phyloP scores from a whole-genome alignment of 495 filamentous ascomycete species.

The Aspergillus kassunensis region DNA sequence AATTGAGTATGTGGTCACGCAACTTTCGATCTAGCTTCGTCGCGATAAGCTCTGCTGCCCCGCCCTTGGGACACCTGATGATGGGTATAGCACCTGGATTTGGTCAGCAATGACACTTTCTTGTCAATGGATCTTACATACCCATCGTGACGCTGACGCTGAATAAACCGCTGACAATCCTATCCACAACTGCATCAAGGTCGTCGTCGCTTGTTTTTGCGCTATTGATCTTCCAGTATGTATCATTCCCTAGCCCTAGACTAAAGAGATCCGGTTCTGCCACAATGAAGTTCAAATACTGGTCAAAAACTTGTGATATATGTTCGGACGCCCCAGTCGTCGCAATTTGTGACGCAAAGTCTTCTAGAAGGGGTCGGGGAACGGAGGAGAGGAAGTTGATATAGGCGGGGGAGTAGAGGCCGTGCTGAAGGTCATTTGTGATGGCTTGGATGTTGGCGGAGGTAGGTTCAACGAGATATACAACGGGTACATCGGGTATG shows the following conservation, averaged over 20 bases:
- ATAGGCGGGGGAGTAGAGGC: conserved; percentile 89
- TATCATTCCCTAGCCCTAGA: conserved; percentile 80
- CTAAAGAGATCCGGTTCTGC: conserved; percentile 95
- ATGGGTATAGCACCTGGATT: conserved; percentile 77
- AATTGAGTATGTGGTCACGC: conserved; percentile 93
- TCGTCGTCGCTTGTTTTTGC: conserved; percentile 85
- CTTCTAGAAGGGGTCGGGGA: conserved; percentile 86
- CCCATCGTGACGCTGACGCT: conserved; percentile 97
- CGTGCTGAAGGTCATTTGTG: conserved; percentile 79
- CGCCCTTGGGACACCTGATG: conserved; percentile 85
- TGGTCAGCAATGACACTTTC: conserved; percentile 1
- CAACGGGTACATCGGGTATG: conserved; percentile 93
- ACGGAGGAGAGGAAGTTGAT: conserved; percentile 97
- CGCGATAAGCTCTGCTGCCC: conserved; percentile 90
- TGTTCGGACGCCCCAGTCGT: conserved; percentile 77
- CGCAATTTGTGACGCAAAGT: conserved; percentile 87
- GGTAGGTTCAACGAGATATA: conserved; percentile 93
- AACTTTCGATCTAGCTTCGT: conserved; percentile 93
- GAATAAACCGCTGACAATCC: conserved; percentile 90
- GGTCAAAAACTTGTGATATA: conserved; percentile 91
- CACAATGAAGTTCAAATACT: conserved; percentile 97
- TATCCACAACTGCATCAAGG: conserved; percentile 79
- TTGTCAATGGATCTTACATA: conserved; percentile 26
- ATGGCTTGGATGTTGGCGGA: conserved; percentile 74
- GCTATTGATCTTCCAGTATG: conserved; percentile 94